Percentiles rank a stretch among this genome's conserved stretches.
phyloP scores from a whole-genome alignment of 2,329 filamentous ascomycete genomes.

The Diaporthe vaccinii region DNA sequence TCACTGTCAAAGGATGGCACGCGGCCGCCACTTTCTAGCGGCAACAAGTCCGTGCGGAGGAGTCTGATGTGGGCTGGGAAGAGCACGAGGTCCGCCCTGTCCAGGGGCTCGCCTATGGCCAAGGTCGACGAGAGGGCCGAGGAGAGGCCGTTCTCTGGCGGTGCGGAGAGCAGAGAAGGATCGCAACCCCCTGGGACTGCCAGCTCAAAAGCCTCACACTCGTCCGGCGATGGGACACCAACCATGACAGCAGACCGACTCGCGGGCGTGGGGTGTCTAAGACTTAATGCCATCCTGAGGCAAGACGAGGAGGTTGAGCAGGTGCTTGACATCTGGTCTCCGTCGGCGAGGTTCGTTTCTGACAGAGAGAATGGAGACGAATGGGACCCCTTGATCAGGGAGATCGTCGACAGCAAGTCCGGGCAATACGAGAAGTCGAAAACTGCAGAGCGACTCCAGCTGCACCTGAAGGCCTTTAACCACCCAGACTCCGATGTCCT shows the following conservation, averaged over 20 bases:
- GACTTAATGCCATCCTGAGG: constrained; percentile 81
- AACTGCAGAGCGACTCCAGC: constrained; percentile 81
- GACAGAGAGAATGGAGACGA: constrained; percentile 73
- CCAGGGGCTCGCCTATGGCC: constrained; percentile 65
- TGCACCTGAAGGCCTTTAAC: constrained; percentile 84
- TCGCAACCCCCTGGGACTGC: constrained; percentile 66
- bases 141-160: constrained; percentile 52
- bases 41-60: constrained; percentile 69
- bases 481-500: constrained; percentile 83
- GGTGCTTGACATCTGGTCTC: constrained; percentile 82
- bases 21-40: constrained; percentile 63
- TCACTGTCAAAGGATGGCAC: constrained; percentile 57
- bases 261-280: constrained; percentile 82
- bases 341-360: constrained; percentile 65
- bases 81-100: constrained; percentile 66
- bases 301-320: constrained; percentile 81
- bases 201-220: constrained; percentile 60
- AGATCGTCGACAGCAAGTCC: constrained; percentile 80
- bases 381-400: constrained; percentile 80
- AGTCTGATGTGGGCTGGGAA: constrained; percentile 80
- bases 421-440: constrained; percentile 81
- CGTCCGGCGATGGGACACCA: constrained; percentile 51
- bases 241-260: constrained; percentile 73
- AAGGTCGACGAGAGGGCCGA: constrained; percentile 70
- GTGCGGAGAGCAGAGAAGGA: constrained; percentile 61